A percentile compares a stretch with the other conserved stretches of the same genome.
Evolutionary conservation across 2,329 filamentous ascomycete species (phyloP).

Genomic region (Aureobasidium sp.): DNA sequence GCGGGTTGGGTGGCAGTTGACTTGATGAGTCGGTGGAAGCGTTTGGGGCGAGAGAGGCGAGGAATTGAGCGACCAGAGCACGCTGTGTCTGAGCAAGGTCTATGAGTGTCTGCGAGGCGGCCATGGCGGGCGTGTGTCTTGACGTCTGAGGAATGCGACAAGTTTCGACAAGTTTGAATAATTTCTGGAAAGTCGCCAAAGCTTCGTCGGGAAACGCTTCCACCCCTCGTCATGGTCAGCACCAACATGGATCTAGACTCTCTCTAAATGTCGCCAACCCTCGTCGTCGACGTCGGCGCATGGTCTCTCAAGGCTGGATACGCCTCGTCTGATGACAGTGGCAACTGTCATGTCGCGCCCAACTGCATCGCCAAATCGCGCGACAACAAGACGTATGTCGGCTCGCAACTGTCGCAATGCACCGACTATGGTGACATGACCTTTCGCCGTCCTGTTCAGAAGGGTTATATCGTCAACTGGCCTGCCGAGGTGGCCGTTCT

Average conservation of each 20-base stretch:
- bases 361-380: slow-evolving; percentile 81
- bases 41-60: slow-evolving; percentile 23
- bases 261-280: slow-evolving; percentile 7
- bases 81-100: slow-evolving; percentile 27
- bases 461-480: slow-evolving; percentile 94
- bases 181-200: neutral
- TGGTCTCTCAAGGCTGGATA: slow-evolving; percentile 88
- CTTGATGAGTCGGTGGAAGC: slow-evolving; percentile 17
- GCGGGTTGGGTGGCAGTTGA: slow-evolving; percentile 28
- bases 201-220: no score
- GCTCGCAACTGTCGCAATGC: slow-evolving; percentile 68
- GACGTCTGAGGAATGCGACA: slow-evolving; percentile 1
- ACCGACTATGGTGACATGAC: slow-evolving; percentile 83
- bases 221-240: neutral
- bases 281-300: slow-evolving; percentile 84
- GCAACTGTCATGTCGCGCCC: slow-evolving; percentile 61
- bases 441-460: slow-evolving; percentile 85
- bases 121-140: slow-evolving; percentile 20
- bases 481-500: slow-evolving; percentile 92
- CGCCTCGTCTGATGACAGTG: slow-evolving; percentile 26
- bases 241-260: slow-evolving; percentile 1
- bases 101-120: slow-evolving; percentile 23
- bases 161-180: neutral
- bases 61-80: slow-evolving; percentile 28
- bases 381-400: slow-evolving; percentile 71